Evolutionary conservation across 257 asterid species (phyloP).

Genomic region (Echium plantagineum): DNA sequence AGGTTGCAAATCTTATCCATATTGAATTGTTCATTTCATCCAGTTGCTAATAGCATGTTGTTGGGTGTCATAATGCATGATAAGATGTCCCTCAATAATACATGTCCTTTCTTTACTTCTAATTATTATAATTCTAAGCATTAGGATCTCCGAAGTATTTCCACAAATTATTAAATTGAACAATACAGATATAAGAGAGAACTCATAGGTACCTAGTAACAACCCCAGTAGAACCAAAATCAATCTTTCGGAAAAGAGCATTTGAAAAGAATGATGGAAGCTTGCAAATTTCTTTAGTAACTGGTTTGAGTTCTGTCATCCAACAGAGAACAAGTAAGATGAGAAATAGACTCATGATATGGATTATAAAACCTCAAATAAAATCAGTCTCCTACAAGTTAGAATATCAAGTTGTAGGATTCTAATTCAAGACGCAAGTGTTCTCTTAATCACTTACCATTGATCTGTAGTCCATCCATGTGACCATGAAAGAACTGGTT

Average conservation of each 20-base stretch:
- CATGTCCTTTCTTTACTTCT: no score
- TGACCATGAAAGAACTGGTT: constrained; percentile 97
- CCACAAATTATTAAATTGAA: no score
- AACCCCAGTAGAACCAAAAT: constrained; percentile 48
- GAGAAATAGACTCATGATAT: constrained; percentile 1
- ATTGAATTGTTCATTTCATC: not conserved
- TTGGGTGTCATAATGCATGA: not conserved
- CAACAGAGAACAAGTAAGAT: constrained; percentile 8
- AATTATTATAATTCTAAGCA: no score
- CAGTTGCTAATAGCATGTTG: not conserved
- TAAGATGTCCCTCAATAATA: no score
- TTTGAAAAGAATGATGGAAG: constrained; percentile 95
- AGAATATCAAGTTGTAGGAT: no score
- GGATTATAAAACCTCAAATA: constrained; percentile 2
- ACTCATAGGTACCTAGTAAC: constrained; percentile 57
- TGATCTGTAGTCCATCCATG: constrained; percentile 73
- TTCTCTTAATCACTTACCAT: constrained; percentile 41
- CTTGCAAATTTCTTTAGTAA: constrained; percentile 94
- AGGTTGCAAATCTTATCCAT: not conserved
- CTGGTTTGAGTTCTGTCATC: constrained; percentile 78
- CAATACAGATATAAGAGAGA: not conserved
- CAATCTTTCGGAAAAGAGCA: constrained; percentile 77
- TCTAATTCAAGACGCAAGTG: not conserved
- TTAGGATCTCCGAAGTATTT: no score
- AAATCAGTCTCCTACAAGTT: not conserved